A percentile compares a stretch with the other conserved stretches of the same genome.
Evolutionary conservation across 2,329 filamentous ascomycete genomes (phyloP).

Genomic region (Sclerotinia minor): DNA sequence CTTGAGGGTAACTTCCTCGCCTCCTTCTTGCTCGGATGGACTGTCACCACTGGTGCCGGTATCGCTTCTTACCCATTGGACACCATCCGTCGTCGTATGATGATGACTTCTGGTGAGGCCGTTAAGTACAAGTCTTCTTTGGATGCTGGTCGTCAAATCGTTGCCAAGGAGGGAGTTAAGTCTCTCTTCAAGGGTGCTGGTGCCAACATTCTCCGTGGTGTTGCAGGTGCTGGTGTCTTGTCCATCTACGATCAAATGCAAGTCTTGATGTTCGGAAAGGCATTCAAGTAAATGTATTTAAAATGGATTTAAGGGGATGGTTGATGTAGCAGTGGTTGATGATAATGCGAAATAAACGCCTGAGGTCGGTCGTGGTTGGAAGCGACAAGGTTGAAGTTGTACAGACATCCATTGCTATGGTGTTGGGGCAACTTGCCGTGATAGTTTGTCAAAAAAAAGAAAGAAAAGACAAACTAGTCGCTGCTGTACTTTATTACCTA

Average conservation of each 20-base stretch:
- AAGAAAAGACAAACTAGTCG: constrained; percentile 29
- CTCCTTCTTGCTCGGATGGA: constrained; percentile 98
- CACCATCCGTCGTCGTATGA: constrained; percentile 99
- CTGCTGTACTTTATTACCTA: constrained; percentile 45
- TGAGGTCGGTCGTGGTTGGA: constrained; percentile 31
- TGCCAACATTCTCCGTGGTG: constrained; percentile 99
- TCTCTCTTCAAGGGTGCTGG: constrained; percentile 99
- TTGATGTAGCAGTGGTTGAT: constrained; percentile 12
- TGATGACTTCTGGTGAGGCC: constrained; percentile 97
- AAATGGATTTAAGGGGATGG: constrained; percentile 26
- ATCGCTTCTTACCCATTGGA: constrained; percentile 99
- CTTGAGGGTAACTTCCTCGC: constrained; percentile 99
- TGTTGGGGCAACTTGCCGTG: constrained; percentile 43
- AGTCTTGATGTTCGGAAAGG: constrained; percentile 99
- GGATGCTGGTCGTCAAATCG: constrained; percentile 93
- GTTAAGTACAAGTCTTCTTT: constrained; percentile 99
- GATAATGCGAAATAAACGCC: constrained; percentile 28
- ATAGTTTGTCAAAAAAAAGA: constrained; percentile 28
- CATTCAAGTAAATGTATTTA: constrained; percentile 70
- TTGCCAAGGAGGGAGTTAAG: constrained; percentile 95
- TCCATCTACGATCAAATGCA: constrained; percentile 99
- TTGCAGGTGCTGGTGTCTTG: constrained; percentile 99
- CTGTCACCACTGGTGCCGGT: constrained; percentile 99
- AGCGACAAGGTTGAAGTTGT: constrained; percentile 40
- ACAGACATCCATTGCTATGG: constrained; percentile 42